These are phyloP conservation scores for Lepraria neglecta DNA, from an alignment of 495 filamentous ascomycete species.

Conservation along the genomic window DNA sequence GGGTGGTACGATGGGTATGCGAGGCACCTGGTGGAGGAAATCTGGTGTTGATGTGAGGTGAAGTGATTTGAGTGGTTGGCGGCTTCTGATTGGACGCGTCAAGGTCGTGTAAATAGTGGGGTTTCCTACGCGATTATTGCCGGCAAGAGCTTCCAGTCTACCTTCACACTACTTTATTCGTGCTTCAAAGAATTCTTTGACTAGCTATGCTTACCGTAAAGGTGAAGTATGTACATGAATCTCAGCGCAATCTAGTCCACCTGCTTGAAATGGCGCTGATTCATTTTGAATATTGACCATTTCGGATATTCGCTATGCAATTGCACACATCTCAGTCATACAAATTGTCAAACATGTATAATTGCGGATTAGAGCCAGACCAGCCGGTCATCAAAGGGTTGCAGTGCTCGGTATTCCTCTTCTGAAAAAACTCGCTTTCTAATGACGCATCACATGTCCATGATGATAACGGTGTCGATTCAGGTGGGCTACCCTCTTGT, in stretches of 20 bases:
- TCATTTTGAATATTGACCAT: neutral
- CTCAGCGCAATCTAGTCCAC: neutral
- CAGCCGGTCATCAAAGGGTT: neutral
- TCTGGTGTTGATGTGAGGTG: neutral
- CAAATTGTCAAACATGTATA: neutral
- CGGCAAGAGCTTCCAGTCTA: too few species aligned
- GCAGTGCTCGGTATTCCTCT: neutral
- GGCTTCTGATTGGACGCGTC: conserved; percentile 14
- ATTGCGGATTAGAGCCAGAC: neutral
- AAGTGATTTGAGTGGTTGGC: neutral
- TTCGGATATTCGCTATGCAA: neutral
- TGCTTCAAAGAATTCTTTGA: too few species aligned
- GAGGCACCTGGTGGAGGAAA: neutral
- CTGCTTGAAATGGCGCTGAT: neutral
- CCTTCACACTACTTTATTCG: too few species aligned
- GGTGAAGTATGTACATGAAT: neutral
- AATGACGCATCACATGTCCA: conserved; percentile 4
- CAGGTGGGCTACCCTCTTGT: conserved; percentile 12
- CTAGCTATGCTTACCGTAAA: too few species aligned
- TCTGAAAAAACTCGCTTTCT: neutral
- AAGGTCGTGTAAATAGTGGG: conserved; percentile 5
- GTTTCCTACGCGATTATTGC: neutral
- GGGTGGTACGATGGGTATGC: conserved; percentile 59
- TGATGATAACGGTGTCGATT: conserved; percentile 2
- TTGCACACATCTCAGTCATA: neutral